phyloP scores from a whole-genome alignment of 257 asterid genomes.

The Solanum sejunctum region DNA sequence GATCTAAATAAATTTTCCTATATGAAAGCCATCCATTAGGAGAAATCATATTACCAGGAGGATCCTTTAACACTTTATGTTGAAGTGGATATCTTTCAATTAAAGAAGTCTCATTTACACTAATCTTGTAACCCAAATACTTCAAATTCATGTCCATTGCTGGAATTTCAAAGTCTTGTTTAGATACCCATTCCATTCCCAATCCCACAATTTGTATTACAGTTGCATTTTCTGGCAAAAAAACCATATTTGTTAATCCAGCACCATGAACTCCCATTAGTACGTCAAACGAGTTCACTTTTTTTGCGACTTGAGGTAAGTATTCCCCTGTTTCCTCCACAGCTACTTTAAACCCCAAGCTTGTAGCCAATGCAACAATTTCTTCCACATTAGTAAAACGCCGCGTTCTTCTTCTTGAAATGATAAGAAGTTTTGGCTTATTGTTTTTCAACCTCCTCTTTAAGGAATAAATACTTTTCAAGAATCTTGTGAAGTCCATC shows the following conservation, averaged over 20 bases:
- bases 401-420: conserved; percentile 27
- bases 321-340: conserved; percentile 5
- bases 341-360: conserved; percentile 31
- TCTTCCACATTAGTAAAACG: conserved; percentile 15
- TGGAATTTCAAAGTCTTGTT: conserved; percentile 14
- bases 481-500: conserved; percentile 24
- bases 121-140: conserved; percentile 34
- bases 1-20: conserved; percentile 6
- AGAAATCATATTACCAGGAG: conserved; percentile 1
- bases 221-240: conserved; percentile 44
- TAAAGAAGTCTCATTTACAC: conserved; percentile 42
- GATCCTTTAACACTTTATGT: conserved; percentile 13
- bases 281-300: conserved; percentile 42
- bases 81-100: conserved; percentile 8
- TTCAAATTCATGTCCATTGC: conserved; percentile 31
- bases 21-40: conserved; percentile 11
- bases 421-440: conserved; percentile 32
- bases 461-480: conserved; percentile 25
- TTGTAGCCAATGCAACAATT: conserved; percentile 15
- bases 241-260: conserved; percentile 63
- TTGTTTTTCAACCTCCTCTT: background rate
- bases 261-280: conserved; percentile 73
- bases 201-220: conserved; percentile 46
- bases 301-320: conserved; percentile 3
- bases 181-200: conserved; percentile 25